Percentiles rank a stretch among this genome's conserved stretches.
Evolutionary conservation across 768 basidiomycete genomes (phyloP).

Genomic region (Udeniomyces megalosporus): DNA sequence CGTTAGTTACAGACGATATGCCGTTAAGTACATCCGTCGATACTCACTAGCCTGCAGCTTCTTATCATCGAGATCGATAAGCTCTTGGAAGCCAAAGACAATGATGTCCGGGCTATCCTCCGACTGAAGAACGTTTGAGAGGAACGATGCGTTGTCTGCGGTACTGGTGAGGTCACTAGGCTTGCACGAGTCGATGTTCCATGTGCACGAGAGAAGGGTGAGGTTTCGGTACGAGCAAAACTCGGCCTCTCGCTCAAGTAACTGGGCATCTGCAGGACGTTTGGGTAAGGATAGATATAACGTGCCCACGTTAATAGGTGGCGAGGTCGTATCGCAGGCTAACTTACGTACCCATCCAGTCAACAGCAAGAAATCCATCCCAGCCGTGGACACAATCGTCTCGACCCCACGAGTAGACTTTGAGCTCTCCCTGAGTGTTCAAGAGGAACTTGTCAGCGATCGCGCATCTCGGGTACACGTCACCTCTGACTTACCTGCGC

Average conservation of each 20-base stretch:
- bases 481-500: conserved; percentile 39
- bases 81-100: conserved; percentile 86
- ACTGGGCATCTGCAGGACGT: conserved; percentile 44
- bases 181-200: conserved; percentile 82
- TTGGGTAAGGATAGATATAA: neutral
- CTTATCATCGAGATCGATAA: conserved; percentile 85
- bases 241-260: conserved; percentile 53
- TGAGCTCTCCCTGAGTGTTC: conserved; percentile 32
- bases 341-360: conserved; percentile 63
- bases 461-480: too few species aligned
- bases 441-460: too few species aligned
- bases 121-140: conserved; percentile 57
- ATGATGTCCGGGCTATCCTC: conserved; percentile 73
- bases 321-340: too few species aligned
- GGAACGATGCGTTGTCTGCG: conserved; percentile 58
- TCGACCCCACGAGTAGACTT: conserved; percentile 62
- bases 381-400: conserved; percentile 53
- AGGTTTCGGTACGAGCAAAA: conserved; percentile 69
- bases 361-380: conserved; percentile 72
- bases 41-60: conserved; percentile 61
- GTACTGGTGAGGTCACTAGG: conserved; percentile 55
- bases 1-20: too few species aligned
- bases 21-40: too few species aligned
- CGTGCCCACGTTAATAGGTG: neutral
- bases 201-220: conserved; percentile 63